Conservation (phyloP, 2,329 filamentous ascomycete genomes). For the Diaporthe citri region DNA sequence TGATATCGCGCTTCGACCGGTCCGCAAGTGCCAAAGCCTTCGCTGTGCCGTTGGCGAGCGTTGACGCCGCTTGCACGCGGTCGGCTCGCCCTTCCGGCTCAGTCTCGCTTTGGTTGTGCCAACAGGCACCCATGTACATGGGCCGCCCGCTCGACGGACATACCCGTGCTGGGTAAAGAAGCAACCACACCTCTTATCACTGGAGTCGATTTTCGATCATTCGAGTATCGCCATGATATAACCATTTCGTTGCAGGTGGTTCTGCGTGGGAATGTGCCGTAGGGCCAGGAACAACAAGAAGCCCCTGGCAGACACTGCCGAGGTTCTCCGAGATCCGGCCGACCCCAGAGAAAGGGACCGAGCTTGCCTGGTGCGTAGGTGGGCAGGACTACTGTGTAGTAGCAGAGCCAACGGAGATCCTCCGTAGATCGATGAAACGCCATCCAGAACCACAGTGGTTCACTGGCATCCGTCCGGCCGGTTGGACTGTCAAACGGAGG, state of each 20-base stretch:
- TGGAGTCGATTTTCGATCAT: not conserved
- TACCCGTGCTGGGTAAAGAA: not conserved
- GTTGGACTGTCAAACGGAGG: constrained; percentile 24
- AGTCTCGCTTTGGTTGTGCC: not conserved
- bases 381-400: not conserved
- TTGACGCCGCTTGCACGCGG: not conserved
- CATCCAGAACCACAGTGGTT: constrained; percentile 3
- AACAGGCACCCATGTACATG: not conserved
- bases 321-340: constrained; percentile 19
- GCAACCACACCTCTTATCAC: not conserved
- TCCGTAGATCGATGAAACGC: constrained; percentile 28
- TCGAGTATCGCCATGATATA: not conserved
- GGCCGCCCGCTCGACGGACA: not conserved
- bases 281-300: not conserved
- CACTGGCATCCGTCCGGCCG: constrained; percentile 21
- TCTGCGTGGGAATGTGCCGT: not conserved
- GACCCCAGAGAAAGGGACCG: constrained; percentile 2
- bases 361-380: too few species aligned
- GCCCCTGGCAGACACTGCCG: not conserved
- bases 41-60: constrained; percentile 8
- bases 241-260: too few species aligned
- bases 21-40: not conserved
- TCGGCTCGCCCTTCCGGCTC: constrained; percentile 13
- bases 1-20: not conserved
- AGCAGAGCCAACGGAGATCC: constrained; percentile 9